Conservation (phyloP, 2,329 filamentous ascomycete species). For the Hypoxylon sp. region DNA sequence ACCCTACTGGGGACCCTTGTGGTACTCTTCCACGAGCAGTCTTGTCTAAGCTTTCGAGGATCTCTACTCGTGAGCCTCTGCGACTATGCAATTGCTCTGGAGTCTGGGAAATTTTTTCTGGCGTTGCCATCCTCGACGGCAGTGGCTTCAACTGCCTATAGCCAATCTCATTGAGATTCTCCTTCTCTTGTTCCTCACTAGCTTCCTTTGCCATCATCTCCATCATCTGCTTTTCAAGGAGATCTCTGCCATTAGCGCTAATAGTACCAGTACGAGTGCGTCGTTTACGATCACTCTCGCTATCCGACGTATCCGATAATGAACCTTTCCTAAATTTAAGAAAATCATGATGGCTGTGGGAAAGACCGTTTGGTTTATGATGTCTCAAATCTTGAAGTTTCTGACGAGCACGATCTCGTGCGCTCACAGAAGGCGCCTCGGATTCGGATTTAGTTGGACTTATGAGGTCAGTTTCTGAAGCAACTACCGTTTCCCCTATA, state of each 20-base stretch:
- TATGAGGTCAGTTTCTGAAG: constrained; percentile 36
- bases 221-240: constrained; percentile 74
- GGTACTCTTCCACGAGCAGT: constrained; percentile 34
- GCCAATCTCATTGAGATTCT: constrained; percentile 51
- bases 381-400: constrained; percentile 71
- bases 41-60: constrained; percentile 42
- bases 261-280: constrained; percentile 63
- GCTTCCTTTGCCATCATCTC: constrained; percentile 72
- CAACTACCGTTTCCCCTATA: constrained; percentile 22
- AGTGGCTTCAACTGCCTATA: constrained; percentile 55
- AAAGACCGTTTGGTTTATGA: constrained; percentile 67
- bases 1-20: constrained; percentile 53
- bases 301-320: constrained; percentile 73
- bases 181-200: constrained; percentile 58
- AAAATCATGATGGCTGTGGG: constrained; percentile 67
- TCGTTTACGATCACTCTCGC: constrained; percentile 64
- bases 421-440: constrained; percentile 64
- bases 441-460: constrained; percentile 54
- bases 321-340: constrained; percentile 68
- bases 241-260: constrained; percentile 65
- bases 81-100: constrained; percentile 34
- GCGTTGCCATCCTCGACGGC: constrained; percentile 53
- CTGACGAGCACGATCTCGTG: constrained; percentile 71
- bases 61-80: constrained; percentile 45
- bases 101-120: constrained; percentile 41